Base-by-base conservation (phyloP, 2,329 filamentous ascomycete genomes). In the Spiromastix sp. region DNA sequence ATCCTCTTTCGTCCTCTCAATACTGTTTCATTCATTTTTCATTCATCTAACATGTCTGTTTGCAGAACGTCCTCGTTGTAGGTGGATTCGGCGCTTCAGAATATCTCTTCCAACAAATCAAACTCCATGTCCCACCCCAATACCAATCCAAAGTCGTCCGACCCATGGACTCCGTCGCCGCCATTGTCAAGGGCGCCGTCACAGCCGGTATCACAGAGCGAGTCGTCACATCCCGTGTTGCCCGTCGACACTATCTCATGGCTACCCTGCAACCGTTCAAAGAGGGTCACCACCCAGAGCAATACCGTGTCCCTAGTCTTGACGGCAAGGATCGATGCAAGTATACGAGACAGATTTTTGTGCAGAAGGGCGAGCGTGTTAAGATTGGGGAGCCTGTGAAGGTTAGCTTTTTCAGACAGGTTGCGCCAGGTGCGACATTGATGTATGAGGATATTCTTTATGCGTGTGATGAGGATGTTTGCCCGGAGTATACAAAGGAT, bases 381-480 rank as follows among this genome's bases (percentile, higher is more conserved):
- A 96, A 96, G 79, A 96, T 94, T 59, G 91, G 91, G 51, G 91
- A 98, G 65, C 89, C 91, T 1, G 89, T 96, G 65, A 96, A 96
- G 71, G 91, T 96, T 29, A 93, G 85, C 7, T 96, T 96, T 66
- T 96, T 98, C 78, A 74, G 91, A 60, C 91, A 96, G 60, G 91
- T 98, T 36, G 91, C 91, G 4, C 91, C 91, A 1, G 91, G 91
- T 32, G 91, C 91, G 21, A 96, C 89, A 1, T 77, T 98, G 49
- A 96, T 98, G 91, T 98, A 98, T 59, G 91, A 98, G 68, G 91
- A 98, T 65, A 89, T 96, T 36, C 64, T 96, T 39, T 96, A 95
- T 59, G 91, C 89, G 33, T 98, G 91, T 55, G 91, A 98, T 55
- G 91, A 96, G 46, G 91, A 98, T 58, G 85, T 94, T 34, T 96